A percentile compares a stretch with the other conserved stretches of the same genome.
Conservation (phyloP, 31 red algal species). For the Odonthalia washingtoniensis region DNA sequence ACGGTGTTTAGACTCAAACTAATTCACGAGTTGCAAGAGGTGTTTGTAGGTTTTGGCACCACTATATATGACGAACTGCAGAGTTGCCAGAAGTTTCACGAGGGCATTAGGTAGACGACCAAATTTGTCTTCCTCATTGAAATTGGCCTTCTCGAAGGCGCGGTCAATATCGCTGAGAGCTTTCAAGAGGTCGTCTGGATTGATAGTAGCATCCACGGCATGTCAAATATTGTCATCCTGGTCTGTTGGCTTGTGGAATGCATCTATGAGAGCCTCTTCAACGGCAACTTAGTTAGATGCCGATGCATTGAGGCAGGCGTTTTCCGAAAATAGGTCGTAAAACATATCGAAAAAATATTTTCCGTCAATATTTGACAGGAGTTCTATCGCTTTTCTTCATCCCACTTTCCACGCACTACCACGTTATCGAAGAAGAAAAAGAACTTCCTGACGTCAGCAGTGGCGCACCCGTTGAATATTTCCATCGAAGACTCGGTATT, state of each 20-base stretch:
- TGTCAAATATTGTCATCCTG: conserved; percentile 1
- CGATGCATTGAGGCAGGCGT: conserved; percentile 12
- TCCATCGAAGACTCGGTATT: not conserved
- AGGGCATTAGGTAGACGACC: conserved; percentile 4
- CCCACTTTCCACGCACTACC: conserved; percentile 21
- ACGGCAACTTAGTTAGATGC: conserved; percentile 24
- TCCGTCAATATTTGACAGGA: conserved; percentile 15
- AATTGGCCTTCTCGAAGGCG: conserved; percentile 17
- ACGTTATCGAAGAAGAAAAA: conserved; percentile 49
- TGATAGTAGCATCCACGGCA: not conserved
- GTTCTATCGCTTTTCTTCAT: conserved; percentile 18
- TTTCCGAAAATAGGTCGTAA: not conserved
- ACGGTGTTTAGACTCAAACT: not conserved
- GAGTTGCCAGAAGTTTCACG: not conserved
- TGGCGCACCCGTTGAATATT: not conserved
- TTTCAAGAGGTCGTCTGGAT: not conserved
- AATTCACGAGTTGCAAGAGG: not conserved
- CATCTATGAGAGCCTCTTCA: not conserved
- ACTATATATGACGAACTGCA: not conserved
- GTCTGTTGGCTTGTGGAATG: not conserved
- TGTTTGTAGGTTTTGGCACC: not conserved
- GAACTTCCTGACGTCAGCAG: conserved; percentile 39
- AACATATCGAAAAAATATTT: conserved; percentile 21
- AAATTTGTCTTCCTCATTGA: not conserved
- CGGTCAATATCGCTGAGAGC: not conserved